phyloP scores from a whole-genome alignment of 2,329 filamentous ascomycete genomes.

The Penicillium italicum region DNA sequence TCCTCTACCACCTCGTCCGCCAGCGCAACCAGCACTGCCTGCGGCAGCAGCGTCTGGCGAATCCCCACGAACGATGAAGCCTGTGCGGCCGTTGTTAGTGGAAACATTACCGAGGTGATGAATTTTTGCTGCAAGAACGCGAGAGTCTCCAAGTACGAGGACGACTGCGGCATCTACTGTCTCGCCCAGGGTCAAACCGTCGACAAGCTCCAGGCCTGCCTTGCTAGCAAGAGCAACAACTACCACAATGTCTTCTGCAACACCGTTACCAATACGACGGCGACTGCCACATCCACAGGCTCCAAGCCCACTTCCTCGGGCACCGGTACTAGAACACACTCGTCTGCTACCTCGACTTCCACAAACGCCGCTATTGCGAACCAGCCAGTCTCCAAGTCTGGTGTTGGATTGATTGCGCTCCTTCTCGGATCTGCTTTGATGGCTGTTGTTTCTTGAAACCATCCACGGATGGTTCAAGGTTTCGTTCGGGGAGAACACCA shows the following conservation, averaged over 20 bases:
- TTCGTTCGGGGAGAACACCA: not conserved
- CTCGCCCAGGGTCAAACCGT: slow-evolving; percentile 43
- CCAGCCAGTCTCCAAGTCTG: slow-evolving; percentile 28
- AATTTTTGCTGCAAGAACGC: slow-evolving; percentile 47
- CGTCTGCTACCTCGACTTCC: slow-evolving; percentile 11
- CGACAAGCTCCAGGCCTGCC: slow-evolving; percentile 37
- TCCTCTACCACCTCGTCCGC: slow-evolving; percentile 19
- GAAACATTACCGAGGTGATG: slow-evolving; percentile 46
- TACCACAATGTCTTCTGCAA: slow-evolving; percentile 47
- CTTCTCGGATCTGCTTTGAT: slow-evolving; percentile 31
- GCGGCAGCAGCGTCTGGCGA: slow-evolving; percentile 37
- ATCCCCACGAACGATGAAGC: slow-evolving; percentile 46
- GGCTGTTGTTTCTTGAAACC: slow-evolving; percentile 27
- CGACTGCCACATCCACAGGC: slow-evolving; percentile 31
- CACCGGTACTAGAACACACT: slow-evolving; percentile 11
- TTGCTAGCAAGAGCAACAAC: slow-evolving; percentile 40
- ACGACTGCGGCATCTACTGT: slow-evolving; percentile 52
- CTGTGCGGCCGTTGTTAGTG: slow-evolving; percentile 44
- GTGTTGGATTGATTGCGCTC: slow-evolving; percentile 32
- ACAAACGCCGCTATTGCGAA: slow-evolving; percentile 20
- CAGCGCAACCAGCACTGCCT: slow-evolving; percentile 18
- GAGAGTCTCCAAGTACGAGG: slow-evolving; percentile 46
- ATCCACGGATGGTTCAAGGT: not conserved
- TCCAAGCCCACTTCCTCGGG: slow-evolving; percentile 16
- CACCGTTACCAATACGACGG: slow-evolving; percentile 36